Evolutionary conservation across 225 moss, liverwort and hornwort genomes (phyloP).

Genomic region (Antitrichia curtipendula): DNA sequence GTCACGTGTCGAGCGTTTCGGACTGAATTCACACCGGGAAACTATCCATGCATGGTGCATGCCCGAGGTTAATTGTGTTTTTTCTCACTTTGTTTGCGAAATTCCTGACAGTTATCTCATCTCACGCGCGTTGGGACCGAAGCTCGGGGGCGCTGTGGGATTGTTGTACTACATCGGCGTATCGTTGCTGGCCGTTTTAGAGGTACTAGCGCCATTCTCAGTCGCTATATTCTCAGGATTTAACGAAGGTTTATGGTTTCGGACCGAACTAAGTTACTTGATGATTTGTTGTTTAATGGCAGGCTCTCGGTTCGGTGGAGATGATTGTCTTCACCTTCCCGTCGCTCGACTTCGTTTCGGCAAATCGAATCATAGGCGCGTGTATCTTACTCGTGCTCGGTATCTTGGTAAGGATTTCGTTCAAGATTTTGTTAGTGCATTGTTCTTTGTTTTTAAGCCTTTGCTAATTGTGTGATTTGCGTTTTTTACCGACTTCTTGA

Average conservation of each 20-base stretch:
- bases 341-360: slow-evolving; percentile 40
- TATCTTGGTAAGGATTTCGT: slow-evolving; percentile 10
- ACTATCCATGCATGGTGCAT: background rate
- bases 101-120: slow-evolving; percentile 62
- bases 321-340: slow-evolving; percentile 85
- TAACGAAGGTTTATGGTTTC: background rate
- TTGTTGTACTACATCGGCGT: slow-evolving; percentile 87
- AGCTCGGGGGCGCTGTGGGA: slow-evolving; percentile 90
- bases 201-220: slow-evolving; percentile 19
- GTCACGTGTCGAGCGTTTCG: slow-evolving; percentile 7
- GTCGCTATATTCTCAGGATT: background rate
- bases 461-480: background rate
- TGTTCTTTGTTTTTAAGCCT: background rate
- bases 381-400: slow-evolving; percentile 34
- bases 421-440: background rate
- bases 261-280: background rate
- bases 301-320: slow-evolving; percentile 93
- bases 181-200: slow-evolving; percentile 70
- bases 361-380: slow-evolving; percentile 72
- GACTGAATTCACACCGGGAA: background rate
- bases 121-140: slow-evolving; percentile 85
- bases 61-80: background rate
- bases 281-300: background rate
- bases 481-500: background rate
- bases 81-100: background rate